Percentiles rank a stretch among this genome's conserved stretches.
Evolutionary conservation across 495 filamentous ascomycete species (phyloP).

Genomic region (Lindgomyces ingoldianus): DNA sequence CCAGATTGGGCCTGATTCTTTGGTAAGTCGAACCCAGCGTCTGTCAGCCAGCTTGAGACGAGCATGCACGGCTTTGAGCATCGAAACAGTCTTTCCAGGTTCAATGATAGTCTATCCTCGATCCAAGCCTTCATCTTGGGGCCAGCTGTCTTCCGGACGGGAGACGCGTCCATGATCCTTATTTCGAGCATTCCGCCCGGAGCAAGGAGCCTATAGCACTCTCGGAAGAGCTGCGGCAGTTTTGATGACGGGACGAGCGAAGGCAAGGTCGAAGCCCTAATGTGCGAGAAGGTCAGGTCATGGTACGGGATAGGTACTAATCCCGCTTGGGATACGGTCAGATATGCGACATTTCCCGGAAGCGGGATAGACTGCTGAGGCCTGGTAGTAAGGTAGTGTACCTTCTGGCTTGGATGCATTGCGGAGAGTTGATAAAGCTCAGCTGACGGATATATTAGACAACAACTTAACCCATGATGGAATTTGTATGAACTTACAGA

Average conservation of each 20-base stretch:
- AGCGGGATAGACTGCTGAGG: slow-evolving; percentile 29
- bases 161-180: slow-evolving; percentile 38
- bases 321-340: slow-evolving; percentile 27
- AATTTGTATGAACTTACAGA: slow-evolving; percentile 31
- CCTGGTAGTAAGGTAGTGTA: slow-evolving; percentile 35
- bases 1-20: background rate
- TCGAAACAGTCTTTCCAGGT: slow-evolving; percentile 38
- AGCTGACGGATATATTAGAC: slow-evolving; percentile 16
- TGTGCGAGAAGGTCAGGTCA: slow-evolving; percentile 31
- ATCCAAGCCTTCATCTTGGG: slow-evolving; percentile 38
- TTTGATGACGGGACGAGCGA: slow-evolving; percentile 34
- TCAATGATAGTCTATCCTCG: slow-evolving; percentile 34
- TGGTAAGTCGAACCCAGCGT: slow-evolving; percentile 35
- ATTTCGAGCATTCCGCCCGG: slow-evolving; percentile 40
- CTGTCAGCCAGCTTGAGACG: slow-evolving; percentile 34
- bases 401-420: slow-evolving; percentile 32
- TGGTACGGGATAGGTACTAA: slow-evolving; percentile 33
- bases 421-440: slow-evolving; percentile 40
- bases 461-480: background rate
- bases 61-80: slow-evolving; percentile 38
- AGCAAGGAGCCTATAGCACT: slow-evolving; percentile 37
- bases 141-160: slow-evolving; percentile 34
- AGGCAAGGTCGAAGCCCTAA: slow-evolving; percentile 35
- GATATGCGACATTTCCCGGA: slow-evolving; percentile 32
- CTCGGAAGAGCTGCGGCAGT: slow-evolving; percentile 35